These are phyloP conservation scores for Sclerotinia spermophila DNA, from an alignment of 2,329 filamentous ascomycete species.

Conservation along the genomic window DNA sequence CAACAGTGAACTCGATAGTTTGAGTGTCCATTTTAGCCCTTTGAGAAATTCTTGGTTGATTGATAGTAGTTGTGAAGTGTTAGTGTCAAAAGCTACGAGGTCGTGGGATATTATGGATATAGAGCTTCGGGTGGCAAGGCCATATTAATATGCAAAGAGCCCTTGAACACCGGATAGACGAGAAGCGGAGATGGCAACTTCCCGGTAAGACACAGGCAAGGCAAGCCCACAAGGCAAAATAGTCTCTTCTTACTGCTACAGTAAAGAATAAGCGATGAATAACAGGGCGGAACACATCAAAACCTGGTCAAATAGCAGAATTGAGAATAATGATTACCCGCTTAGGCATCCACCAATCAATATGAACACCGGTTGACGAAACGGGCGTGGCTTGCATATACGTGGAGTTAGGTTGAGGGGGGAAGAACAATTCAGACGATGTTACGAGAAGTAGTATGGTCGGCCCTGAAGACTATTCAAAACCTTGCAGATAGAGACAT, in stretches of 20 bases:
- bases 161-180: slow-evolving; percentile 1
- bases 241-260: slow-evolving; percentile 9
- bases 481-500: slow-evolving; percentile 16
- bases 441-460: slow-evolving; percentile 13
- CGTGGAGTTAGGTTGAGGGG: slow-evolving; percentile 9
- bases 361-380: slow-evolving; percentile 10
- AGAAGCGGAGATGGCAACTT: slow-evolving; percentile 14
- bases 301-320: slow-evolving; percentile 15
- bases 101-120: not conserved
- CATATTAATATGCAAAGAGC: slow-evolving; percentile 12
- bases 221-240: slow-evolving; percentile 17
- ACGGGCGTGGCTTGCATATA: slow-evolving; percentile 19
- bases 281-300: slow-evolving; percentile 4
- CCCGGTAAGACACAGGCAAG: slow-evolving; percentile 17
- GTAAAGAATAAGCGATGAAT: slow-evolving; percentile 3
- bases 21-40: slow-evolving; percentile 15
- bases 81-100: slow-evolving; percentile 4
- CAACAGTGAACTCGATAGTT: slow-evolving; percentile 17
- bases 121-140: slow-evolving; percentile 5
- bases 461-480: slow-evolving; percentile 14
- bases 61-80: not conserved
- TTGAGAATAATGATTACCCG: slow-evolving; percentile 14
- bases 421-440: slow-evolving; percentile 3
- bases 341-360: slow-evolving; percentile 16
- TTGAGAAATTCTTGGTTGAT: not conserved